A percentile compares a stretch with the other conserved stretches of the same genome.
Conservation (phyloP, 78 protist species). For the Chrysochromulina parva region DNA sequence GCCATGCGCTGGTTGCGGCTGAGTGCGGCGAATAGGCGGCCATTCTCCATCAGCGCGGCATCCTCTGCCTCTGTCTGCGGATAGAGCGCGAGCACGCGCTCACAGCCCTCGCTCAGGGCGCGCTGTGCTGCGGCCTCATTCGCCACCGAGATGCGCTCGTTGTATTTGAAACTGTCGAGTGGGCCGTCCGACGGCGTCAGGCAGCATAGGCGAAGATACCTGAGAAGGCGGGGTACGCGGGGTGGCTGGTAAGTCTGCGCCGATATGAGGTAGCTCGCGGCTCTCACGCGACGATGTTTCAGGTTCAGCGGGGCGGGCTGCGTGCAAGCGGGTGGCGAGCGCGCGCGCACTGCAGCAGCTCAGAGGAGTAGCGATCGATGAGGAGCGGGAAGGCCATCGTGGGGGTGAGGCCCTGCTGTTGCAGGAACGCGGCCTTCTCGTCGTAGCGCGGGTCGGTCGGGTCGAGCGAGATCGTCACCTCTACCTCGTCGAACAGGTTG, state of each 20-base stretch:
- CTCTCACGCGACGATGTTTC: too few relatives aligned
- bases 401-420: neutral
- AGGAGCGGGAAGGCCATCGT: neutral
- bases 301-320: too few relatives aligned
- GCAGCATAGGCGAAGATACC: neutral
- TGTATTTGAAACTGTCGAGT: neutral
- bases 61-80: constrained; percentile 6
- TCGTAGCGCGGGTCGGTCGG: neutral
- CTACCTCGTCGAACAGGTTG: constrained; percentile 29
- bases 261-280: too few relatives aligned
- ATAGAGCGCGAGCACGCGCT: neutral
- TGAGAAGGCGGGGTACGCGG: too few relatives aligned
- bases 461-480: neutral
- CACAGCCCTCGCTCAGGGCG: neutral
- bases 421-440: neutral
- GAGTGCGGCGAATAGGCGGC: neutral
- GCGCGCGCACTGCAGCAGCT: neutral
- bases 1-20: neutral
- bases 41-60: neutral
- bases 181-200: neutral
- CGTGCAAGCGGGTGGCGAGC: too few relatives aligned
- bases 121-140: neutral
- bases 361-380: neutral
- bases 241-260: too few relatives aligned
- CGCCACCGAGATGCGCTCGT: neutral